phyloP scores from a whole-genome alignment of 257 asterid genomes.

The Leptodermis oblonga region DNA sequence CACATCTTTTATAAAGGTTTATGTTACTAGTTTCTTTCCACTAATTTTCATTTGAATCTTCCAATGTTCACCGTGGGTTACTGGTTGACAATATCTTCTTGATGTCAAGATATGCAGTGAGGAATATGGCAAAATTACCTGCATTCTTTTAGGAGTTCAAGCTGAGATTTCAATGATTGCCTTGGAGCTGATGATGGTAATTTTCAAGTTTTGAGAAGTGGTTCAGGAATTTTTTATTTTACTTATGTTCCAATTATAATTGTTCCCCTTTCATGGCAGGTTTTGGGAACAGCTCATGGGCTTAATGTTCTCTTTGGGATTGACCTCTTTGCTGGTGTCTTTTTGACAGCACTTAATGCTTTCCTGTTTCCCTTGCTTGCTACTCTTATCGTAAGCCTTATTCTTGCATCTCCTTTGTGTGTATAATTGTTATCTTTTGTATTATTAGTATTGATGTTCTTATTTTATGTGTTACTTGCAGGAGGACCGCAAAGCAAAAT shows the following conservation, averaged over 20 bases:
- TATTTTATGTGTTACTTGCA: conserved; percentile 24
- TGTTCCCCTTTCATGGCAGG: conserved; percentile 36
- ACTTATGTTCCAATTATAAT: background rate
- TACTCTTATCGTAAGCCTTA: conserved; percentile 52
- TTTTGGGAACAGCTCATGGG: conserved; percentile 92
- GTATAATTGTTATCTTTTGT: background rate
- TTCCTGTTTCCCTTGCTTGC: conserved; percentile 67
- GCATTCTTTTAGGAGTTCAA: conserved; percentile 75
- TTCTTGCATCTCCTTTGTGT: background rate
- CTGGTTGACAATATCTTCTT: conserved; percentile 15
- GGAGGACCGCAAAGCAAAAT: conserved; percentile 65
- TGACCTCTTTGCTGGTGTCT: conserved; percentile 68
- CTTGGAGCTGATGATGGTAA: conserved; percentile 89
- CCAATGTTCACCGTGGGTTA: conserved; percentile 1
- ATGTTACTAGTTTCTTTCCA: background rate
- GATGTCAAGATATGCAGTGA: conserved; percentile 71
- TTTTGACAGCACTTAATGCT: conserved; percentile 71
- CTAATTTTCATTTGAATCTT: background rate
- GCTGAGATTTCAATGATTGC: conserved; percentile 76
- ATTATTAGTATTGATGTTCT: background rate
- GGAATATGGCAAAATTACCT: conserved; percentile 78
- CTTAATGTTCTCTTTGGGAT: conserved; percentile 79
- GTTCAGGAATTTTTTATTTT: background rate
- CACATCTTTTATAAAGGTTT: background rate
- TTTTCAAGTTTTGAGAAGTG: conserved; percentile 16